phyloP scores from a whole-genome alignment of 805 yeast species.

The Kodamaea laetipori region DNA sequence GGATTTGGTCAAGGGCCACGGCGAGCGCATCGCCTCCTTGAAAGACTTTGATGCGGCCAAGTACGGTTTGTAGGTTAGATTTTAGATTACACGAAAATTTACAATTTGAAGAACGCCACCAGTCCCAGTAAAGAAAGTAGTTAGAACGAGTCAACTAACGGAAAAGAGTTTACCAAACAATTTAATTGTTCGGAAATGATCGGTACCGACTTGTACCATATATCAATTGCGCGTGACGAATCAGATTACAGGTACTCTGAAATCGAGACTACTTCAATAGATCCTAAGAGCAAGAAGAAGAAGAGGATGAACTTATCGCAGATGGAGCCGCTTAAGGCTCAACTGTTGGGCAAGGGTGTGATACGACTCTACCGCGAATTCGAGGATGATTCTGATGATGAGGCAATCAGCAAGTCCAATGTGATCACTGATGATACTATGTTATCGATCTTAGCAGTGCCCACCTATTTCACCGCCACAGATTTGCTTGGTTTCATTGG shows the following conservation, averaged over 20 bases:
- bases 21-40: constrained; percentile 56
- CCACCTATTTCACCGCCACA: constrained; percentile 82
- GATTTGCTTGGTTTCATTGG: constrained; percentile 84
- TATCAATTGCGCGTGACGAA: constrained; percentile 26
- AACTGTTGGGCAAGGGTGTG: constrained; percentile 71
- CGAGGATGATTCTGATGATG: constrained; percentile 25
- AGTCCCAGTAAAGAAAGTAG: too few relatives aligned
- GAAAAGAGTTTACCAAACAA: not conserved
- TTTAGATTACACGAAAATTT: too few relatives aligned
- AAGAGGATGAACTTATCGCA: constrained; percentile 22
- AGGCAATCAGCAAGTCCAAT: constrained; percentile 1
- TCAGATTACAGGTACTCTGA: constrained; percentile 36
- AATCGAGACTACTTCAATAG: constrained; percentile 31
- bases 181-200: constrained; percentile 27
- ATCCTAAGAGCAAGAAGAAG: constrained; percentile 17
- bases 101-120: too few relatives aligned
- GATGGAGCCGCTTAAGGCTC: constrained; percentile 58
- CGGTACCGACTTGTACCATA: constrained; percentile 45
- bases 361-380: constrained; percentile 65
- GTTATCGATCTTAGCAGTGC: constrained; percentile 81
- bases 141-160: too few relatives aligned
- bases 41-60: constrained; percentile 40
- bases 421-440: constrained; percentile 53
- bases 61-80: too few relatives aligned
- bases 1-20: constrained; percentile 54